Percentiles rank a stretch among this genome's conserved stretches.
Evolutionary conservation across 1,139 yeast genomes (phyloP).

Genomic region (Zygoascus sp.): DNA sequence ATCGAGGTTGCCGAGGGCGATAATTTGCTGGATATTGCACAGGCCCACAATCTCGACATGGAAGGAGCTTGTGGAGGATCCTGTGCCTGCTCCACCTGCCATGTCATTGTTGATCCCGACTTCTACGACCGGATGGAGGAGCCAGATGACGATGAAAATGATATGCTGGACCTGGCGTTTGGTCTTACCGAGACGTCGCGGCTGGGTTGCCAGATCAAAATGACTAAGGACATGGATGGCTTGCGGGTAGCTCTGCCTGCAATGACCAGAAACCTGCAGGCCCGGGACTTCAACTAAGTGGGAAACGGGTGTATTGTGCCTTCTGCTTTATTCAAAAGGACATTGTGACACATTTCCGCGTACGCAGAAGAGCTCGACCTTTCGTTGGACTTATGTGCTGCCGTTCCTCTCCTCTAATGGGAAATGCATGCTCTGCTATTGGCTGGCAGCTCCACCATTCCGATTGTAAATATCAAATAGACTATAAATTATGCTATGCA

Average conservation of each 20-base stretch:
- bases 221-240: conserved; percentile 90
- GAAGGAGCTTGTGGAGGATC: conserved; percentile 99
- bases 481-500: conserved; percentile 1
- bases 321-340: not conserved
- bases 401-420: too few relatives aligned
- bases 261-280: conserved; percentile 89
- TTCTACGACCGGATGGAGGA: conserved; percentile 87
- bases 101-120: conserved; percentile 92
- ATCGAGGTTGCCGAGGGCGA: conserved; percentile 92
- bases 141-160: conserved; percentile 96
- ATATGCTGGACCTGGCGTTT: conserved; percentile 95
- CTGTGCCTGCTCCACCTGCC: conserved; percentile 98
- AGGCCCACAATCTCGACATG: conserved; percentile 88
- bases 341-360: too few relatives aligned
- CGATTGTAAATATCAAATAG: conserved; percentile 1
- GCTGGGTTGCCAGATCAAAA: conserved; percentile 86
- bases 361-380: too few relatives aligned
- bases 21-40: conserved; percentile 87
- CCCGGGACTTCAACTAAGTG: conserved; percentile 56
- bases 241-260: conserved; percentile 95
- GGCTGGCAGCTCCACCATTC: not conserved
- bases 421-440: not conserved
- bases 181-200: conserved; percentile 92
- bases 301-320: conserved; percentile 1
- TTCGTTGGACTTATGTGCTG: too few relatives aligned